Conservation (phyloP, 2,329 filamentous ascomycete species). For the Ceratocystis colombiana region DNA sequence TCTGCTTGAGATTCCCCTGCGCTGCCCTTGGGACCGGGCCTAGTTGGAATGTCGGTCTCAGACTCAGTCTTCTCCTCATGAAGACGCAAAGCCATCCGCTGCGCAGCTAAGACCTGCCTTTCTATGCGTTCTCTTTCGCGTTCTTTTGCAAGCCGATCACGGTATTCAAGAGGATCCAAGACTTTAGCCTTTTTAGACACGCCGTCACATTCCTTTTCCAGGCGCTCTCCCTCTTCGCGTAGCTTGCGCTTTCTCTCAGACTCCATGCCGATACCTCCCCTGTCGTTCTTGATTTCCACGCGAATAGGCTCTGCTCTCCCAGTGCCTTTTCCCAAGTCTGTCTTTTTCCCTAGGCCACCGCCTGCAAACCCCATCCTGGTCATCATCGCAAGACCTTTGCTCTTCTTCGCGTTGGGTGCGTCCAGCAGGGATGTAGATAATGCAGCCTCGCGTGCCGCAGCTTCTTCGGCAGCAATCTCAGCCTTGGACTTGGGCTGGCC, state of each 20-base stretch:
- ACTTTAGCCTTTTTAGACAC: constrained; percentile 33
- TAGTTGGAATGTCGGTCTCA: neutral
- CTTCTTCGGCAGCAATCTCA: constrained; percentile 66
- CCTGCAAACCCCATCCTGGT: constrained; percentile 87
- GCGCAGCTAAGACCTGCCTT: constrained; percentile 61
- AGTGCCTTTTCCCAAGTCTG: constrained; percentile 33
- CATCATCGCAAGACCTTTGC: constrained; percentile 95
- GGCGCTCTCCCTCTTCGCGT: constrained; percentile 37
- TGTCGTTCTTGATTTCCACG: constrained; percentile 65
- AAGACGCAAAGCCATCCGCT: constrained; percentile 72
- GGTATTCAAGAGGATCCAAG: constrained; percentile 58
- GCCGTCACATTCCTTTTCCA: constrained; percentile 47
- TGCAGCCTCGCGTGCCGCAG: constrained; percentile 60
- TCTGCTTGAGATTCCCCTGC: constrained; percentile 28
- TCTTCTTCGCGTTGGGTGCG: constrained; percentile 45
- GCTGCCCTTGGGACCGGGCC: constrained; percentile 26
- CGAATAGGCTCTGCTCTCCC: constrained; percentile 55
- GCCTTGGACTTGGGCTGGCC: constrained; percentile 67
- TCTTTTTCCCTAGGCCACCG: constrained; percentile 55
- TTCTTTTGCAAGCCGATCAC: constrained; percentile 60
- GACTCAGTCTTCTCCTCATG: constrained; percentile 42
- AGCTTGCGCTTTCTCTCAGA: constrained; percentile 71
- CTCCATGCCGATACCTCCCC: constrained; percentile 75
- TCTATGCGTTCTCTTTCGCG: constrained; percentile 59
- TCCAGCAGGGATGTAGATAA: constrained; percentile 65